Evolutionary conservation across 345 rosid species (phyloP).

Genomic region (Reutealis trisperma): DNA sequence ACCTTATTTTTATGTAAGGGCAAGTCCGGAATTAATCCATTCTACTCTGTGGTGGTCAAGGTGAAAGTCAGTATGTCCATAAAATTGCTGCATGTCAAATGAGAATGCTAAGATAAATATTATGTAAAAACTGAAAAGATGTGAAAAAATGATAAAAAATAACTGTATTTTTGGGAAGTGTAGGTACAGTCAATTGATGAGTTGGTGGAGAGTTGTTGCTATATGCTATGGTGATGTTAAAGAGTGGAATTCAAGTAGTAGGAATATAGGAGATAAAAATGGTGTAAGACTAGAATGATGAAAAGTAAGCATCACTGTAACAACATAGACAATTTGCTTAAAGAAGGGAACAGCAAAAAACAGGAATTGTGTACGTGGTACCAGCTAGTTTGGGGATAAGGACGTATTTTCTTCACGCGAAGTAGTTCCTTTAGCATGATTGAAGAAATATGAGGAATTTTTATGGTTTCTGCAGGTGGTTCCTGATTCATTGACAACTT

Average conservation of each 20-base stretch:
- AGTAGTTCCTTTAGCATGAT: not conserved
- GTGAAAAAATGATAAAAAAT: not conserved
- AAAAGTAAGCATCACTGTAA: not conserved
- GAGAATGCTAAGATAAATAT: not conserved
- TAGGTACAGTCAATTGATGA: not conserved
- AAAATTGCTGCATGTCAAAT: not conserved
- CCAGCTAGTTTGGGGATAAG: not conserved
- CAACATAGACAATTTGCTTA: not conserved
- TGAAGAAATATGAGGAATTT: not conserved
- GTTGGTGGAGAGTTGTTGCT: not conserved
- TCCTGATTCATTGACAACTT: not conserved
- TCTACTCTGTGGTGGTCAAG: not conserved
- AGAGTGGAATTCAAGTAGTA: not conserved
- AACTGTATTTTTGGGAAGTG: not conserved
- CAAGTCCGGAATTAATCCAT: not conserved
- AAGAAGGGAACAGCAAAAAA: not conserved
- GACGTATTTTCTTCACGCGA: not conserved
- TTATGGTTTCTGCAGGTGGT: not conserved
- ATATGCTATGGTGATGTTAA: not conserved
- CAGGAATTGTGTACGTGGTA: not conserved
- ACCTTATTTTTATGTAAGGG: not conserved
- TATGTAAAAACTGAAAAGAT: not conserved
- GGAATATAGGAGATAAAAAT: not conserved
- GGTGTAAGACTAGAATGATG: not conserved
- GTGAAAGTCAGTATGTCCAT: not conserved